A percentile compares a stretch with the other conserved stretches of the same genome.
phyloP scores from a whole-genome alignment of 2,329 filamentous ascomycete genomes.

The Chaetothyriales sp. region DNA sequence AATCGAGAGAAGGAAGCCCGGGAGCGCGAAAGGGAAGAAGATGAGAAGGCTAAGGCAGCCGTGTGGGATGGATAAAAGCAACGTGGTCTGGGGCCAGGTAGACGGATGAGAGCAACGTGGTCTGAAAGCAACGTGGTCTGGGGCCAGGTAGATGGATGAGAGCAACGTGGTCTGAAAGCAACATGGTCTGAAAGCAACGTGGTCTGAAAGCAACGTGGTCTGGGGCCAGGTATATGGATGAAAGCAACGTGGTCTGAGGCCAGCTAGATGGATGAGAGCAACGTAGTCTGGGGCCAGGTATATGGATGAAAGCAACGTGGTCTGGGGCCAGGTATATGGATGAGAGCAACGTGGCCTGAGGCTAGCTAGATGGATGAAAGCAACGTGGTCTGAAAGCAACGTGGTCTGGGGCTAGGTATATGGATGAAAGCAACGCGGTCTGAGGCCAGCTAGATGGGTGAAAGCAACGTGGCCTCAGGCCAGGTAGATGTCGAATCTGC shows the following conservation, averaged over 20 bases:
- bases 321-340: constrained; percentile 23
- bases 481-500: no score
- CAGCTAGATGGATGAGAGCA: constrained; percentile 29
- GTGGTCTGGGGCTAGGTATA: constrained; percentile 23
- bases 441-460: constrained; percentile 28
- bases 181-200: no score
- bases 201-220: constrained; percentile 1
- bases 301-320: constrained; percentile 24
- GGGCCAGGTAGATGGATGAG: constrained; percentile 29
- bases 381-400: constrained; percentile 7
- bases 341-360: constrained; percentile 1
- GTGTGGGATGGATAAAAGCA: constrained; percentile 52
- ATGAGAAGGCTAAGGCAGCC: constrained; percentile 63
- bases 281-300: not conserved
- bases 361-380: not conserved
- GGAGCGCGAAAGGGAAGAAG: constrained; percentile 47
- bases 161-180: not conserved
- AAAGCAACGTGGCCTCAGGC: not conserved
- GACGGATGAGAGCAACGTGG: not conserved
- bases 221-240: constrained; percentile 23
- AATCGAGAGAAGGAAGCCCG: constrained; percentile 59
- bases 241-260: not conserved
- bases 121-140: constrained; percentile 1
- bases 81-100: not conserved
- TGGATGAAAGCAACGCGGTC: constrained; percentile 3